phyloP scores from a whole-genome alignment of 2,329 filamentous ascomycete genomes.

The Pseudocercospora eumusae region DNA sequence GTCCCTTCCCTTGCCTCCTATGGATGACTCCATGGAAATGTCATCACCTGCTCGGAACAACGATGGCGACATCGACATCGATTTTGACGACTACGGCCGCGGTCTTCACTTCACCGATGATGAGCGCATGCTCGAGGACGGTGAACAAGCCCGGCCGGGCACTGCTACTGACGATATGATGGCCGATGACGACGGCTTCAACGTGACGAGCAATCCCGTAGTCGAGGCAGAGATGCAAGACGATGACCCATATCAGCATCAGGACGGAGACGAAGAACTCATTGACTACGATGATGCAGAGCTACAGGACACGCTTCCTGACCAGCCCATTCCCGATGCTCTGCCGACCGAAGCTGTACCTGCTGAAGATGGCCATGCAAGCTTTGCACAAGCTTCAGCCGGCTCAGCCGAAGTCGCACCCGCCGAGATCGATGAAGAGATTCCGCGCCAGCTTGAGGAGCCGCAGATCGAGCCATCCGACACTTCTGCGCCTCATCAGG shows the following conservation, averaged over 20 bases:
- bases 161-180: constrained; percentile 40
- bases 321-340: constrained; percentile 9
- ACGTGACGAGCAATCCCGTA: constrained; percentile 36
- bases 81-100: constrained; percentile 55
- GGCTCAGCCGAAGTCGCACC: constrained; percentile 15
- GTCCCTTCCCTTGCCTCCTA: constrained; percentile 30
- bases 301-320: constrained; percentile 15
- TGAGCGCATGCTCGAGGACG: constrained; percentile 60
- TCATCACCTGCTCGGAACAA: constrained; percentile 50
- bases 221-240: constrained; percentile 38
- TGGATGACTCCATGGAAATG: constrained; percentile 59
- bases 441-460: constrained; percentile 23
- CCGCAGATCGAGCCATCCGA: background rate
- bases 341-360: constrained; percentile 8
- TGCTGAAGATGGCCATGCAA: constrained; percentile 5
- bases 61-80: constrained; percentile 60
- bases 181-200: constrained; percentile 34
- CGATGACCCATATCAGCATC: constrained; percentile 23
- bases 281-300: constrained; percentile 43
- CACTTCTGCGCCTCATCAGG: background rate
- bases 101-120: constrained; percentile 46
- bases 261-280: constrained; percentile 40
- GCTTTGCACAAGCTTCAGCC: constrained; percentile 13
- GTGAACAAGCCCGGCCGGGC: constrained; percentile 45
- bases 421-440: constrained; percentile 24